Evolutionary conservation across 2,329 filamentous ascomycete species (phyloP).

Genomic region (Neofusicoccum laricinum): DNA sequence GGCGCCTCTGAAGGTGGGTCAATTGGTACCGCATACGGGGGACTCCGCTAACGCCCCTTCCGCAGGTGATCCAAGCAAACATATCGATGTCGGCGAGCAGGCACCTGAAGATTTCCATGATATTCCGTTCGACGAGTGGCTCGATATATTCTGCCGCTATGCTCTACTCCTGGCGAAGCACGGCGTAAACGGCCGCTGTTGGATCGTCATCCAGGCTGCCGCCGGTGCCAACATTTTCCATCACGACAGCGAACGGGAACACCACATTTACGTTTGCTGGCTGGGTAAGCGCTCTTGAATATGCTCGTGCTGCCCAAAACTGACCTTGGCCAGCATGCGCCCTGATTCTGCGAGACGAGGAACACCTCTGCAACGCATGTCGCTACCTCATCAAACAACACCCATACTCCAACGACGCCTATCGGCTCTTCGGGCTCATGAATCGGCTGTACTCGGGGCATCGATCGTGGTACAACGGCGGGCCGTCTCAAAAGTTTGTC

Average conservation of each 20-base stretch:
- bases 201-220: constrained; percentile 75
- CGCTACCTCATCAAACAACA: constrained; percentile 84
- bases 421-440: constrained; percentile 77
- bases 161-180: constrained; percentile 70
- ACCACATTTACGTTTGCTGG: constrained; percentile 74
- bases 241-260: constrained; percentile 63
- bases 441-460: constrained; percentile 71
- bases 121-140: constrained; percentile 79
- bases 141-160: constrained; percentile 87
- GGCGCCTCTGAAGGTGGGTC: constrained; percentile 41
- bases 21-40: not conserved
- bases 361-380: constrained; percentile 70
- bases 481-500: constrained; percentile 85
- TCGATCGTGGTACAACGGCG: constrained; percentile 69
- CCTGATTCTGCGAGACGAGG: constrained; percentile 72
- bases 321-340: constrained; percentile 63
- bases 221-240: constrained; percentile 80
- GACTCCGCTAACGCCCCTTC: not conserved
- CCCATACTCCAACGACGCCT: constrained; percentile 75
- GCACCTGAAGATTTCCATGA: constrained; percentile 65
- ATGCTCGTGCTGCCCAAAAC: constrained; percentile 17
- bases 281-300: constrained; percentile 51
- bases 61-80: not conserved
- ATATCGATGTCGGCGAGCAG: not conserved
- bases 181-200: constrained; percentile 68